phyloP scores from a whole-genome alignment of 2,329 filamentous ascomycete genomes.

The Penicillium sp. region DNA sequence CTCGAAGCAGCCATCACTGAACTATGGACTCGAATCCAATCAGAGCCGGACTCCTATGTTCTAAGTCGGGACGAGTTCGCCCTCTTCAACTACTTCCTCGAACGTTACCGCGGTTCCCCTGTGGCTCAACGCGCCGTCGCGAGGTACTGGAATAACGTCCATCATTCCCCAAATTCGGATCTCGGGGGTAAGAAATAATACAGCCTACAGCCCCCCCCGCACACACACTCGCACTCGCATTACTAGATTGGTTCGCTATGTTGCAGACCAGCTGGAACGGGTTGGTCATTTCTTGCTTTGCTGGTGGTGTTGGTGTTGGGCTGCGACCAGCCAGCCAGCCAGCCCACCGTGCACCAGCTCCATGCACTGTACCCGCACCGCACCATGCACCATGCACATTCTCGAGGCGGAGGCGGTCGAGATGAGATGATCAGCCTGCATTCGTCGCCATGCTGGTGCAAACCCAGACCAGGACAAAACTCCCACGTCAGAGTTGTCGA shows the following conservation, averaged over 20 bases:
- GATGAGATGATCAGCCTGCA: no score
- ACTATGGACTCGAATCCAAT: conserved; percentile 71
- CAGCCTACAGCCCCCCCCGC: no score
- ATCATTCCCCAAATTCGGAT: conserved; percentile 29
- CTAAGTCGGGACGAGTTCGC: conserved; percentile 79
- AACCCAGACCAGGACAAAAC: no score
- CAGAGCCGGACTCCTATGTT: conserved; percentile 69
- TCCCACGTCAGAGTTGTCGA: no score
- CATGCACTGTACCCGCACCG: no score
- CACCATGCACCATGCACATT: no score
- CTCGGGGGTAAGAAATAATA: conserved; percentile 27
- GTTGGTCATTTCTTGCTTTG: not conserved
- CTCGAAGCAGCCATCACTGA: conserved; percentile 67
- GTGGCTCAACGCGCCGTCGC: conserved; percentile 58
- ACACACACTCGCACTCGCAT: not conserved
- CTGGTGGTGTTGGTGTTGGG: no score
- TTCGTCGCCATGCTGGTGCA: no score
- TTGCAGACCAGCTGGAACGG: not conserved
- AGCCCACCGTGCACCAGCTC: no score
- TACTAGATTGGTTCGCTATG: not conserved
- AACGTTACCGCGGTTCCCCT: conserved; percentile 62
- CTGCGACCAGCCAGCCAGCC: no score
- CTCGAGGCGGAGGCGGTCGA: no score
- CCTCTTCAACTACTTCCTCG: conserved; percentile 83
- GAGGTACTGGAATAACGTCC: conserved; percentile 59